These are phyloP conservation scores for Paraphoma sp. DNA, from an alignment of 2,329 filamentous ascomycete species.

Conservation along the genomic window DNA sequence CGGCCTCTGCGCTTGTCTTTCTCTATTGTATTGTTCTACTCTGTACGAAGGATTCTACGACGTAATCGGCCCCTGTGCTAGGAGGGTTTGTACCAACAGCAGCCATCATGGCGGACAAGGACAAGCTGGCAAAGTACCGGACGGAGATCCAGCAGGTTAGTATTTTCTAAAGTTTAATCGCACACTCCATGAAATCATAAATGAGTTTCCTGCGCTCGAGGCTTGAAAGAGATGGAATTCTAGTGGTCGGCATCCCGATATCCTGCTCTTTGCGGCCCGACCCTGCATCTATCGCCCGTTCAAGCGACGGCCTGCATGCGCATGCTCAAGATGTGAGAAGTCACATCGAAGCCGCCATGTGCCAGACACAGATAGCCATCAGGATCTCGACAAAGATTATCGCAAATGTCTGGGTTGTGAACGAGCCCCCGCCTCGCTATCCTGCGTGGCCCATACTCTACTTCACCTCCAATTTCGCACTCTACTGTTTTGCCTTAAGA, in stretches of 20 bases:
- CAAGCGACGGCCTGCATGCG: constrained; percentile 9
- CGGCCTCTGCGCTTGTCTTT: constrained; percentile 1
- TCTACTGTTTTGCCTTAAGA: background rate
- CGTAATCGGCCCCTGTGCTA: background rate
- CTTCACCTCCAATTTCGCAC: constrained; percentile 8
- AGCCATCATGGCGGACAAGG: constrained; percentile 72
- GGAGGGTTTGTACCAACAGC: background rate
- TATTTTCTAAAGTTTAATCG: constrained; percentile 14
- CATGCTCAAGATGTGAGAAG: constrained; percentile 5
- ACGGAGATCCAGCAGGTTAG: constrained; percentile 97
- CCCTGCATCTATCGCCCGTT: constrained; percentile 9
- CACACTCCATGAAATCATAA: background rate
- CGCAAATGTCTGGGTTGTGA: background rate
- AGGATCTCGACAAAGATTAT: no score
- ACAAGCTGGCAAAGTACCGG: constrained; percentile 84
- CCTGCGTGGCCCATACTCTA: background rate
- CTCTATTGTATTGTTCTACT: background rate
- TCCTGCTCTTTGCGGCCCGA: background rate
- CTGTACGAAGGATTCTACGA: background rate
- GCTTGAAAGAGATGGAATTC: constrained; percentile 4
- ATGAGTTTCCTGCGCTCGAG: background rate
- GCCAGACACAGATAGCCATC: no score
- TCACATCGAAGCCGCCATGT: background rate
- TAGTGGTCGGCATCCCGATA: background rate
- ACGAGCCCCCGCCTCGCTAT: background rate